phyloP scores from a whole-genome alignment of 257 asterid species.

The Jacaranda copaia region DNA sequence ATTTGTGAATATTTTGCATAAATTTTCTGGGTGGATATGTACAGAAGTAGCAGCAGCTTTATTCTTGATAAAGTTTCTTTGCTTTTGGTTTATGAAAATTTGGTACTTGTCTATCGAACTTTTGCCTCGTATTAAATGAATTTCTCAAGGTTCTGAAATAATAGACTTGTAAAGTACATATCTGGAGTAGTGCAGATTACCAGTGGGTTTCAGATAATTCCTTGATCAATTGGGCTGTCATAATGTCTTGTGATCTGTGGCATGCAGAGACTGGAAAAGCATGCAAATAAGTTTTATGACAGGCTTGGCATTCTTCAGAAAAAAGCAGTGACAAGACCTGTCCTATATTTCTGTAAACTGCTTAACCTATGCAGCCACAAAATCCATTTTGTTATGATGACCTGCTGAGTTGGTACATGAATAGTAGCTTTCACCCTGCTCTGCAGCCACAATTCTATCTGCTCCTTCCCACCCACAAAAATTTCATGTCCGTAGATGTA shows the following conservation, averaged over 20 bases:
- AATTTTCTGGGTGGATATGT: background rate
- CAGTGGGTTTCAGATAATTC: background rate
- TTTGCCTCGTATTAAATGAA: too few relatives aligned
- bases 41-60: background rate
- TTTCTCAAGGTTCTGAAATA: too few relatives aligned
- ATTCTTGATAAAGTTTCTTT: too few relatives aligned
- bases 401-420: conserved; percentile 19
- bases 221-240: background rate
- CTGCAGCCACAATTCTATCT: background rate
- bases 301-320: background rate
- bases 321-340: background rate
- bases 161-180: too few relatives aligned
- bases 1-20: too few relatives aligned
- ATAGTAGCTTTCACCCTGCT: conserved; percentile 23
- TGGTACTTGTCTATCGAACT: background rate
- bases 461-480: too few relatives aligned
- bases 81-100: background rate
- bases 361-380: conserved; percentile 27
- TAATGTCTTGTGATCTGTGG: background rate
- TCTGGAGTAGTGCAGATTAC: background rate
- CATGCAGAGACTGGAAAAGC: background rate
- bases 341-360: background rate
- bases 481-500: too few relatives aligned
- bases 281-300: background rate
- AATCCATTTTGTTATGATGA: conserved; percentile 35